Evolutionary conservation across 192 early-diverging fungal genomes (phyloP).

Genomic region (Dissophora ornata): DNA sequence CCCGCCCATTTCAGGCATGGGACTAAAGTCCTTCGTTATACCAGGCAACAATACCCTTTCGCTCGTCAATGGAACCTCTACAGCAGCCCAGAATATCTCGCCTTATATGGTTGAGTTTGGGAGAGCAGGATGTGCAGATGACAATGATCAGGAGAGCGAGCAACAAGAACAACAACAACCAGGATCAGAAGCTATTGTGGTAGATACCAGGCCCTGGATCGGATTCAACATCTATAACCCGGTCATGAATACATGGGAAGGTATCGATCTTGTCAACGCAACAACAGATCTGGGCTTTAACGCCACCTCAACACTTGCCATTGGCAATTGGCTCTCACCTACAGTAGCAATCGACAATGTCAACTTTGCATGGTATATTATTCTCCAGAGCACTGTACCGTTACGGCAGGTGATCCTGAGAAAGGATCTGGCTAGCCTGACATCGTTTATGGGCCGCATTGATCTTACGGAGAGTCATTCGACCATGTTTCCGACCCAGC

Average conservation of each 20-base stretch:
- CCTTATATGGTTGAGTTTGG: slow-evolving; percentile 52
- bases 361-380: slow-evolving; percentile 42
- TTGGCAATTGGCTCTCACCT: slow-evolving; percentile 32
- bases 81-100: slow-evolving; percentile 19
- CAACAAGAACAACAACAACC: background rate
- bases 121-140: slow-evolving; percentile 32
- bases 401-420: slow-evolving; percentile 42
- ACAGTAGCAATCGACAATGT: slow-evolving; percentile 32
- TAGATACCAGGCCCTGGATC: slow-evolving; percentile 21
- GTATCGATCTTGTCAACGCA: slow-evolving; percentile 27
- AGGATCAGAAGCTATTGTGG: background rate
- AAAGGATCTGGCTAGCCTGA: slow-evolving; percentile 26
- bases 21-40: slow-evolving; percentile 28
- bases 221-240: slow-evolving; percentile 49
- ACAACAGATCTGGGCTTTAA: slow-evolving; percentile 30
- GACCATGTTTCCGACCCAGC: slow-evolving; percentile 25
- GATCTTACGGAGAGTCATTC: slow-evolving; percentile 31
- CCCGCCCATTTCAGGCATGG: slow-evolving; percentile 38
- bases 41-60: slow-evolving; percentile 29
- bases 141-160: slow-evolving; percentile 2
- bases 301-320: background rate
- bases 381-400: slow-evolving; percentile 39
- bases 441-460: slow-evolving; percentile 19
- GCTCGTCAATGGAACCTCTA: slow-evolving; percentile 21
- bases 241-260: slow-evolving; percentile 42